Evolutionary conservation across 2,329 filamentous ascomycete genomes (phyloP).

Genomic region (Nemania diffusa): DNA sequence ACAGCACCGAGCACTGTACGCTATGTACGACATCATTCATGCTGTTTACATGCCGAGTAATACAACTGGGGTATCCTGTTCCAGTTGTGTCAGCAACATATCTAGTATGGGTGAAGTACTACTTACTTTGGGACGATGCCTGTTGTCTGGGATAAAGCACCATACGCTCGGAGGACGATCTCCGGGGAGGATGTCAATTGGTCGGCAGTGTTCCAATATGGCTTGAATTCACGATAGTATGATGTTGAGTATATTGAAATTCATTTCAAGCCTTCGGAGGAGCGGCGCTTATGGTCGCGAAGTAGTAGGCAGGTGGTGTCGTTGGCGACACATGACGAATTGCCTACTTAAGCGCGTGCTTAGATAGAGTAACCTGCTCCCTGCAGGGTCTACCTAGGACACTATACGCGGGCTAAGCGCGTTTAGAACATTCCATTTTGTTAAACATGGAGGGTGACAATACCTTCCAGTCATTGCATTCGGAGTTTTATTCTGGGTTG

Average conservation of each 20-base stretch:
- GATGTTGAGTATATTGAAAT: constrained; percentile 11
- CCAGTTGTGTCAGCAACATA: constrained; percentile 4
- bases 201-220: constrained; percentile 10
- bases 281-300: constrained; percentile 13
- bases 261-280: constrained; percentile 7
- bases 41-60: constrained; percentile 25
- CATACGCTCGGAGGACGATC: constrained; percentile 27
- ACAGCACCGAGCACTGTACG: not conserved
- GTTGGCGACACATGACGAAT: not conserved
- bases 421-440: not conserved
- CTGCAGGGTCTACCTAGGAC: not conserved
- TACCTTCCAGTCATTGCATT: not conserved
- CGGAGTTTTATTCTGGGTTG: constrained; percentile 2
- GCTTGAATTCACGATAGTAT: constrained; percentile 3
- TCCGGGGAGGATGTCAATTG: constrained; percentile 27
- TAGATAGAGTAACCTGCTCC: constrained; percentile 4
- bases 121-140: constrained; percentile 17
- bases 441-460: constrained; percentile 10
- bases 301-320: not conserved
- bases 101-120: constrained; percentile 23
- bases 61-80: constrained; percentile 17
- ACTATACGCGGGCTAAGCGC: constrained; percentile 21
- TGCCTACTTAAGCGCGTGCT: constrained; percentile 19
- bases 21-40: constrained; percentile 11
- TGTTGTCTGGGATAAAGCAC: constrained; percentile 23